Percentiles rank a stretch among this genome's conserved stretches.
Evolutionary conservation across 2,329 filamentous ascomycete species (phyloP).

Genomic region (Juglanconis juglandina): DNA sequence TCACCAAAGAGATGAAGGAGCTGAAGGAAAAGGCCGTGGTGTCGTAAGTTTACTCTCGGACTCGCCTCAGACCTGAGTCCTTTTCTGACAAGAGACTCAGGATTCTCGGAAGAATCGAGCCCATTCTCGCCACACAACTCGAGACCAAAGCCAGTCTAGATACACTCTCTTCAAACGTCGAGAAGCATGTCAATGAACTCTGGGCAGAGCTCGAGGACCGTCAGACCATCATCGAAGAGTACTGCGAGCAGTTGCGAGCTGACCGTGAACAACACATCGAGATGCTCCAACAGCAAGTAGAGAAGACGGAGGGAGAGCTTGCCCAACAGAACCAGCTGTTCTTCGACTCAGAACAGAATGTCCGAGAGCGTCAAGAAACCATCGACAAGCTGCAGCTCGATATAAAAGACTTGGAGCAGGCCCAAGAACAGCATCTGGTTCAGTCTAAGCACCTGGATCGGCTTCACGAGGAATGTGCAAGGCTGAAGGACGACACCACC

Average conservation of each 20-base stretch:
- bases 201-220: conserved; percentile 16
- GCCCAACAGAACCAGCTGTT: not conserved
- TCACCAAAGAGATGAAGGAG: conserved; percentile 8
- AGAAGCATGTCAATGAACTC: conserved; percentile 6
- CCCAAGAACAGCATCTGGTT: not conserved
- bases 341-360: not conserved
- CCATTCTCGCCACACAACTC: conserved; percentile 1
- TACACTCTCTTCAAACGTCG: not conserved
- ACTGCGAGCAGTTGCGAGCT: conserved; percentile 10
- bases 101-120: not conserved
- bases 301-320: conserved; percentile 14
- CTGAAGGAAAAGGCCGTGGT: conserved; percentile 1
- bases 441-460: conserved; percentile 12
- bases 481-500: conserved; percentile 19
- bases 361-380: not conserved
- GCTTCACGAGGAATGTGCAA: conserved; percentile 11
- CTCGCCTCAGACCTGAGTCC: not conserved
- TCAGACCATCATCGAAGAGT: conserved; percentile 16
- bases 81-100: not conserved
- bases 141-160: conserved; percentile 7
- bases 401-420: conserved; percentile 20
- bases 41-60: conserved; percentile 2
- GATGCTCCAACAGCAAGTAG: conserved; percentile 18
- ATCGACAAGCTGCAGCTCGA: conserved; percentile 15
- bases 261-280: not conserved